Conservation (phyloP, 78 protist genomes). For the Bodo saltans region DNA sequence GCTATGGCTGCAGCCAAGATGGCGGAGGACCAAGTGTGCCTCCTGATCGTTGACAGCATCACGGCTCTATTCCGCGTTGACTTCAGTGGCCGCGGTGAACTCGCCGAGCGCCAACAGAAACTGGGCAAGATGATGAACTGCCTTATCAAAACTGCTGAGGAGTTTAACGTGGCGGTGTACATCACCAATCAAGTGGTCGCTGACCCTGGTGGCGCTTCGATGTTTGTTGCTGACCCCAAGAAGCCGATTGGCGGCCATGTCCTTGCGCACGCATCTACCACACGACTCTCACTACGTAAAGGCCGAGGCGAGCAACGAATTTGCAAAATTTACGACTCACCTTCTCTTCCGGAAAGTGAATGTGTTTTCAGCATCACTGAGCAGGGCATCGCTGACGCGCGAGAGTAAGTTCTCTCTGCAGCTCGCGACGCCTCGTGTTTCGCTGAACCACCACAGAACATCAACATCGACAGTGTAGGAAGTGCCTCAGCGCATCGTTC, state of each 20-base stretch:
- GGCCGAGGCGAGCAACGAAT: constrained; percentile 96
- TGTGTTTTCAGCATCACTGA: constrained; percentile 47
- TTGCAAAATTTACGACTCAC: constrained; percentile 95
- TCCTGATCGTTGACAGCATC: constrained; percentile 93
- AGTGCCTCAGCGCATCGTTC: no score
- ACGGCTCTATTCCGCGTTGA: constrained; percentile 95
- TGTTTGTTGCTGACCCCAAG: constrained; percentile 55
- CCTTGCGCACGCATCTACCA: constrained; percentile 99
- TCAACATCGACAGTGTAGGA: no score
- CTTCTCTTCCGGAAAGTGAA: constrained; percentile 88
- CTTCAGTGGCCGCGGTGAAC: constrained; percentile 97
- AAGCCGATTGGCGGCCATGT: constrained; percentile 99
- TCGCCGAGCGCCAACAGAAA: constrained; percentile 92
- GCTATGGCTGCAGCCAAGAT: constrained; percentile 16
- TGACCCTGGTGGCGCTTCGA: constrained; percentile 39
- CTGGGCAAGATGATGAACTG: constrained; percentile 85
- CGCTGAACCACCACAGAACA: no score
- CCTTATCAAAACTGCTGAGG: constrained; percentile 90
- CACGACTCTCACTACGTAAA: constrained; percentile 84
- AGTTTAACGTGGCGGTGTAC: constrained; percentile 95
- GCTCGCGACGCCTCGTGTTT: no score
- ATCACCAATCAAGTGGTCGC: constrained; percentile 89
- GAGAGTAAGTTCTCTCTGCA: no score
- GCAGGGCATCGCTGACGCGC: constrained; percentile 55
- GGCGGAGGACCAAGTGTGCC: constrained; percentile 35